Percentiles rank a stretch among this genome's conserved stretches.
phyloP scores from a whole-genome alignment of 345 rosid species.

The Acer saccharum region DNA sequence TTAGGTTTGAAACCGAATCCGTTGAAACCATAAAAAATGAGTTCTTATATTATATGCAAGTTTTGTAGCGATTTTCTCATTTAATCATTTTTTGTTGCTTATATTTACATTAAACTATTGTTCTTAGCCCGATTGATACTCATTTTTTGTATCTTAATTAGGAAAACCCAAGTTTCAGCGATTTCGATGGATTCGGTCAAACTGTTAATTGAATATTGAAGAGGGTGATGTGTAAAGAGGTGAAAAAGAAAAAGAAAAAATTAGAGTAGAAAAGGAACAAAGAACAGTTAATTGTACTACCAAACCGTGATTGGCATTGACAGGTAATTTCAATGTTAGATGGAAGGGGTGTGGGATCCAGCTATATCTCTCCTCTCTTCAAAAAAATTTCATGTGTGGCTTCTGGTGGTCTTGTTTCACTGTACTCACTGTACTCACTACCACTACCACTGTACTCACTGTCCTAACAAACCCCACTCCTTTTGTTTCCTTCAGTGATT shows the following conservation, averaged over 20 bases:
- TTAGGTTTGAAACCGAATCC: too few species aligned
- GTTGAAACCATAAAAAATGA: too few species aligned
- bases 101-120: too few species aligned
- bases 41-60: too few species aligned
- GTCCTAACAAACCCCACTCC: slow-evolving; percentile 12
- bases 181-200: too few species aligned
- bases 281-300: neutral
- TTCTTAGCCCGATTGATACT: too few species aligned
- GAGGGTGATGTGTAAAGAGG: neutral
- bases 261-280: neutral
- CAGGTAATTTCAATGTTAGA: slow-evolving; percentile 4
- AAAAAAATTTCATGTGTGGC: neutral
- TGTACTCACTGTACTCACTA: too few species aligned
- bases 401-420: slow-evolving; percentile 26
- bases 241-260: neutral
- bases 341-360: slow-evolving; percentile 5
- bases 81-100: too few species aligned
- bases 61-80: too few species aligned
- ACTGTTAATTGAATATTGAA: neutral
- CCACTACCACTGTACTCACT: slow-evolving; percentile 15
- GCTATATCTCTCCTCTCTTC: slow-evolving; percentile 5
- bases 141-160: too few species aligned
- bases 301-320: neutral
- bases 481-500: neutral
- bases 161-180: too few species aligned